Percentiles rank a stretch among this genome's conserved stretches.
These are phyloP conservation scores for Sonneratia alba DNA, from an alignment of 345 rosid genomes.

Conservation along the genomic window DNA sequence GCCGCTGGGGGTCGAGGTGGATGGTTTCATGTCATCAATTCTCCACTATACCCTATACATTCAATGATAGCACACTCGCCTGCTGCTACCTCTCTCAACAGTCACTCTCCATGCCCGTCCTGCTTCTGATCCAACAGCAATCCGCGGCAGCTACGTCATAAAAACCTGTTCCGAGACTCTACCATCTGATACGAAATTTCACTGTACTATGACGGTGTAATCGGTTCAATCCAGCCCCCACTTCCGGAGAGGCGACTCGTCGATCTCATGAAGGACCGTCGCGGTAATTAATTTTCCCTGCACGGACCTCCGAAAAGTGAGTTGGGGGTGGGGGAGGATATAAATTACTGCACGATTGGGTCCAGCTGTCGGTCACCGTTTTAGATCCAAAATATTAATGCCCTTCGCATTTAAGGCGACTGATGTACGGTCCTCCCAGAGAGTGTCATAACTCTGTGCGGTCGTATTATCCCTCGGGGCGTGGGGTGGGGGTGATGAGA, in stretches of 20 bases:
- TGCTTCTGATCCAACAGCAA: background rate
- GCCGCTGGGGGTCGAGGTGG: background rate
- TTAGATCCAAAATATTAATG: background rate
- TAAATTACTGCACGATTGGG: background rate
- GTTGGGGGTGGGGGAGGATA: background rate
- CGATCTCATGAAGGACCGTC: background rate
- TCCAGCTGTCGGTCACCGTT: background rate
- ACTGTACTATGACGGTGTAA: too few relatives aligned
- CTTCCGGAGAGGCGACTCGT: too few relatives aligned
- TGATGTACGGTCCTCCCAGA: too few relatives aligned
- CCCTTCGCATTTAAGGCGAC: background rate
- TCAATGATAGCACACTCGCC: background rate
- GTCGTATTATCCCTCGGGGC: too few relatives aligned
- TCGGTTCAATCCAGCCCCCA: too few relatives aligned
- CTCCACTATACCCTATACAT: background rate
- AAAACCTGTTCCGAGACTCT: background rate
- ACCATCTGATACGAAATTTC: background rate
- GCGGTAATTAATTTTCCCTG: background rate
- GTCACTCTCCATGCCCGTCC: too few relatives aligned
- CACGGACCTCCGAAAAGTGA: background rate
- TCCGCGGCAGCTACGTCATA: background rate
- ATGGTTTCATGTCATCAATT: background rate
- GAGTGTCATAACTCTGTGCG: too few relatives aligned
- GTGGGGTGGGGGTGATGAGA: background rate
- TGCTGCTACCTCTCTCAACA: background rate